phyloP scores from a whole-genome alignment of 371 early-diverging fungal genomes.

The Mucor irregularis region DNA sequence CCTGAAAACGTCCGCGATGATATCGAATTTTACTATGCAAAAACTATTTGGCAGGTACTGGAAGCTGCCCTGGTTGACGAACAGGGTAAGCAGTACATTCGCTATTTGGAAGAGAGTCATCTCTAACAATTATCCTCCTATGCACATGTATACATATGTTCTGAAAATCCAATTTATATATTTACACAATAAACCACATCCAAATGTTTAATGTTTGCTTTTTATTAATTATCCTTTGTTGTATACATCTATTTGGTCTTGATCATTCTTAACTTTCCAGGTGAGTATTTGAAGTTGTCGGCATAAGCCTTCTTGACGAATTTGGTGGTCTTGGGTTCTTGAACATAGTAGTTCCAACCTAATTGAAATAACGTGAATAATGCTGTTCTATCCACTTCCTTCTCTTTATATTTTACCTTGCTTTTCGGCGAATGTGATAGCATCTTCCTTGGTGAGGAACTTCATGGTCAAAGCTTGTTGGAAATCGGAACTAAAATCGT shows the following conservation, averaged over 20 bases:
- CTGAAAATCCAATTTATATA: too few species aligned
- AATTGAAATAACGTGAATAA: not conserved
- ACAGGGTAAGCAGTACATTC: too few species aligned
- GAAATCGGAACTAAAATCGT: slow-evolving; percentile 67
- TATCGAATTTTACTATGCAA: too few species aligned
- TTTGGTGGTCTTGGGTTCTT: slow-evolving; percentile 76
- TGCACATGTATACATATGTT: too few species aligned
- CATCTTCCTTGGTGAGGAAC: slow-evolving; percentile 86
- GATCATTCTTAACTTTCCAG: slow-evolving; percentile 74
- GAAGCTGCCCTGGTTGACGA: too few species aligned
- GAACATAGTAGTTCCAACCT: slow-evolving; percentile 87
- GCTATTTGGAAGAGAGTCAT: too few species aligned
- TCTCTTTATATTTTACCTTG: slow-evolving; percentile 64
- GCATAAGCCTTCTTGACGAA: slow-evolving; percentile 85
- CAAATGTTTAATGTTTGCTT: too few species aligned
- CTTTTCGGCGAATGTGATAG: slow-evolving; percentile 90
- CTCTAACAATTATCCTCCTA: too few species aligned
- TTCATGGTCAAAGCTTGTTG: slow-evolving; percentile 85
- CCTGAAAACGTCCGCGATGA: not conserved
- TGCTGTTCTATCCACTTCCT: not conserved
- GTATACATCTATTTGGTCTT: slow-evolving; percentile 74
- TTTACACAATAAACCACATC: too few species aligned
- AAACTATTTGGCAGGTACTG: too few species aligned
- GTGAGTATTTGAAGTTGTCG: slow-evolving; percentile 87
- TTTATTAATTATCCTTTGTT: too few species aligned